These are phyloP conservation scores for Rhynchospora breviuscula DNA, from an alignment of 176 grass and related monocot species.

Conservation along the genomic window DNA sequence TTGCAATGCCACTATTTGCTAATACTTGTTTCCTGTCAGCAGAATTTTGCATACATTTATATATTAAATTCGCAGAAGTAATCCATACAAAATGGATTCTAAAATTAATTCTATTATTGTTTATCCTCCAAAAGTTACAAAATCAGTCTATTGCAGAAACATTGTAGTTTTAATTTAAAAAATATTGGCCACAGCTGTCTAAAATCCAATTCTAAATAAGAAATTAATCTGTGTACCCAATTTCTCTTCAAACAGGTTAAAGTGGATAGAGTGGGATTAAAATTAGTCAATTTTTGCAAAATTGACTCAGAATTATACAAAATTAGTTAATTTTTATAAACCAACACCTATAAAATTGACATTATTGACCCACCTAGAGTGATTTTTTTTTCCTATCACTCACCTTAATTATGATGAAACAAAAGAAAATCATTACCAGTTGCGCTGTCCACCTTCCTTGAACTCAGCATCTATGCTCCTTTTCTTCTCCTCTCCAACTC, in stretches of 20 bases:
- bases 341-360: not conserved
- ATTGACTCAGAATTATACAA: not conserved
- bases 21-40: constrained; percentile 94
- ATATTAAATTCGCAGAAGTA: not conserved
- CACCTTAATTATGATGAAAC: not conserved
- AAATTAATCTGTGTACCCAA: not conserved
- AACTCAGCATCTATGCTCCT: constrained; percentile 68
- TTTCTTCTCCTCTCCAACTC: constrained; percentile 75
- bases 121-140: not conserved
- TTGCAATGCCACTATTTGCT: constrained; percentile 79
- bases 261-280: not conserved
- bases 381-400: not conserved
- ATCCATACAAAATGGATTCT: not conserved
- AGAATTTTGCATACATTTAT: constrained; percentile 14
- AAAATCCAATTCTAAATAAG: not conserved
- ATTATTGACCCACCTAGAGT: not conserved
- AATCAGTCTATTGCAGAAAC: not conserved
- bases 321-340: not conserved
- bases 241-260: not conserved
- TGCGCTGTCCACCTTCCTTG: constrained; percentile 79
- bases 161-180: not conserved
- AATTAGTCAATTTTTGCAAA: not conserved
- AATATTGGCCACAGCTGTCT: not conserved
- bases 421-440: constrained; percentile 39
- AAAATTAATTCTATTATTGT: not conserved